Evolutionary conservation across 192 early-diverging fungal species (phyloP).

Genomic region (Diversispora epigaea): DNA sequence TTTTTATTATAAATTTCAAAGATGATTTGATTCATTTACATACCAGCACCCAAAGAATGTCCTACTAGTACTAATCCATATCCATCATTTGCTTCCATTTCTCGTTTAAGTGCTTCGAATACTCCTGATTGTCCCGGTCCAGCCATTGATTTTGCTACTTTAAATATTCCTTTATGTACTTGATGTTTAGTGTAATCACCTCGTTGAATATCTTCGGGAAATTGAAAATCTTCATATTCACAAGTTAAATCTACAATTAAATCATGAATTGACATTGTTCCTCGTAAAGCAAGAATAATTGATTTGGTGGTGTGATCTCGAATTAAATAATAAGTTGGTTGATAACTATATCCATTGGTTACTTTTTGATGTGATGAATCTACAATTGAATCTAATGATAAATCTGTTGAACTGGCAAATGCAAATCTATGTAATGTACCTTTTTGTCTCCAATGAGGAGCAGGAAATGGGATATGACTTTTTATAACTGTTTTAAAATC

Average conservation of each 20-base stretch:
- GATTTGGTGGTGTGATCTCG: slow-evolving; percentile 44
- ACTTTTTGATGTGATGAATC: slow-evolving; percentile 42
- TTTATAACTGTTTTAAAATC: slow-evolving; percentile 29
- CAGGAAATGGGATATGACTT: not conserved
- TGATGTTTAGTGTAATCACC: slow-evolving; percentile 36
- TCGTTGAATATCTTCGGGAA: slow-evolving; percentile 41
- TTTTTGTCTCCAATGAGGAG: not conserved
- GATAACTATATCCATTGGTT: slow-evolving; percentile 38
- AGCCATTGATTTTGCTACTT: slow-evolving; percentile 44
- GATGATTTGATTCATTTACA: not conserved
- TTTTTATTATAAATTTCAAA: not conserved
- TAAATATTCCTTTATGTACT: slow-evolving; percentile 49
- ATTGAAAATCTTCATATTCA: slow-evolving; percentile 45
- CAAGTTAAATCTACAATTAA: slow-evolving; percentile 53
- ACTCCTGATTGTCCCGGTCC: slow-evolving; percentile 42
- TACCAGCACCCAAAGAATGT: slow-evolving; percentile 53
- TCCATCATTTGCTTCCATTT: slow-evolving; percentile 41
- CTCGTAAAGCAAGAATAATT: slow-evolving; percentile 49
- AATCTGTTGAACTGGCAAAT: slow-evolving; percentile 29
- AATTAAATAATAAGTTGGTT: slow-evolving; percentile 50
- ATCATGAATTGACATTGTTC: slow-evolving; percentile 53
- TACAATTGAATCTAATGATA: slow-evolving; percentile 42
- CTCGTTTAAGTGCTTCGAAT: slow-evolving; percentile 45
- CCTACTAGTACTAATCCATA: slow-evolving; percentile 51
- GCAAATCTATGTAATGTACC: slow-evolving; percentile 18